Base-by-base conservation (phyloP, 2,329 filamentous ascomycete genomes). In the Epicoccum sorghinum region DNA sequence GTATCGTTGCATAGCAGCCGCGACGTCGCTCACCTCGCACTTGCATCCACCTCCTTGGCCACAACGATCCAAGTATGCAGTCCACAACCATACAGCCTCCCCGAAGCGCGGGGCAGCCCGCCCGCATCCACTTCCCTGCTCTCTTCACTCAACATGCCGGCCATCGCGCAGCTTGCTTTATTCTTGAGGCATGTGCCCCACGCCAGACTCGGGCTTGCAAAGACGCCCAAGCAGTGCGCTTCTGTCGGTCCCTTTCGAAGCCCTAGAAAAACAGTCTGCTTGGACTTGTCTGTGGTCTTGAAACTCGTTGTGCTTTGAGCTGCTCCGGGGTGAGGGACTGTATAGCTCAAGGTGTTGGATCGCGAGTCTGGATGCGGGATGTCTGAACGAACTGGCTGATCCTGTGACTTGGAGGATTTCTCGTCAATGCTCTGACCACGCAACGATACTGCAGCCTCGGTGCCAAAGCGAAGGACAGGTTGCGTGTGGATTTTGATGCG, bases 111-210 rank as follows among this genome's bases (percentile, higher is more conserved):
- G 2, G 62, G 65, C 49, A 61, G 49, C 12, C 60, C 60, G 1
- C 57, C 29, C 13, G 43, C 36, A 1, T 57, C 53, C 6, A 62
- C 35, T 4, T 27, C 47, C 29, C 58, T 55, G 18, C 37, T 37
- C 37, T 67, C 62, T 30, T 66, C 62, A 6, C 44, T 37, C 32
- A 68, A 37, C 4, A 48, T 49, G 22, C 57, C 43, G 0, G 50
- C 45, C 18, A 52, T 29, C 7, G 54, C 59, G 18, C 59, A 62
- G 54, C 51, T 59, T 12, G 62, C 59, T 30, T 65, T 65, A 14
- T 65, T 56, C 22, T 68, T 66, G 14, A 68, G 37, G 36, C 63
- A 68, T 4, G 64, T 63, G 3, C 61, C 66, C 66, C 64, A 68
- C 2, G 64, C 64, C 24, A 65, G 27, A 32, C 40, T 57, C 36